Conservation (phyloP, 768 basidiomycete species). For the Boletus sp. region DNA sequence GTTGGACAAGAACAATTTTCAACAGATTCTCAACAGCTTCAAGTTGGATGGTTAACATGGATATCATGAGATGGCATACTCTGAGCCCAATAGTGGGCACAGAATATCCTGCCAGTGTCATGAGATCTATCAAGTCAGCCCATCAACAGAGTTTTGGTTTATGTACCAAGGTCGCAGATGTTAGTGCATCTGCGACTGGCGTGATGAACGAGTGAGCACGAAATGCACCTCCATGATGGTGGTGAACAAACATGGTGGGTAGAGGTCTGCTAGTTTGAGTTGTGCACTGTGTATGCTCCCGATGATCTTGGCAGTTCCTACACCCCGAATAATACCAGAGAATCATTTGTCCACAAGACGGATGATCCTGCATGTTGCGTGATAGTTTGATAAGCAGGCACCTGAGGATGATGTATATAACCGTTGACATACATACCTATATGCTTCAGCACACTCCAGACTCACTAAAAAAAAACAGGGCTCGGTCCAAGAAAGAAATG, state of each 20-base stretch:
- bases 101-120: too few species aligned
- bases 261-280: conserved; percentile 80
- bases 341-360: conserved; percentile 86
- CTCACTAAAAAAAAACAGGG: conserved; percentile 56
- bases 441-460: conserved; percentile 87
- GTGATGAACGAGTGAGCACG: too few species aligned
- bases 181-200: too few species aligned
- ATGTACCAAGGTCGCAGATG: too few species aligned
- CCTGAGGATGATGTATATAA: neutral
- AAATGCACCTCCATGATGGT: conserved; percentile 97
- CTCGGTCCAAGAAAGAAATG: conserved; percentile 4
- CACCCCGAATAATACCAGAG: conserved; percentile 87
- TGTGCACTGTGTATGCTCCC: conserved; percentile 94
- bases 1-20: too few species aligned
- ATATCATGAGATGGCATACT: too few species aligned
- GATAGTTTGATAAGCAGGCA: conserved; percentile 1
- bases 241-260: conserved; percentile 88
- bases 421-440: conserved; percentile 67
- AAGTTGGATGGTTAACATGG: too few species aligned
- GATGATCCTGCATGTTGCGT: conserved; percentile 65
- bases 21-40: too few species aligned
- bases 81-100: too few species aligned
- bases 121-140: too few species aligned
- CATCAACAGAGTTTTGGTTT: too few species aligned
- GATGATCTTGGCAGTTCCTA: conserved; percentile 91